A percentile compares a stretch with the other conserved stretches of the same genome.
These are phyloP conservation scores for Ganoderma boninense DNA, from an alignment of 1,284 basidiomycete genomes.

Conservation along the genomic window DNA sequence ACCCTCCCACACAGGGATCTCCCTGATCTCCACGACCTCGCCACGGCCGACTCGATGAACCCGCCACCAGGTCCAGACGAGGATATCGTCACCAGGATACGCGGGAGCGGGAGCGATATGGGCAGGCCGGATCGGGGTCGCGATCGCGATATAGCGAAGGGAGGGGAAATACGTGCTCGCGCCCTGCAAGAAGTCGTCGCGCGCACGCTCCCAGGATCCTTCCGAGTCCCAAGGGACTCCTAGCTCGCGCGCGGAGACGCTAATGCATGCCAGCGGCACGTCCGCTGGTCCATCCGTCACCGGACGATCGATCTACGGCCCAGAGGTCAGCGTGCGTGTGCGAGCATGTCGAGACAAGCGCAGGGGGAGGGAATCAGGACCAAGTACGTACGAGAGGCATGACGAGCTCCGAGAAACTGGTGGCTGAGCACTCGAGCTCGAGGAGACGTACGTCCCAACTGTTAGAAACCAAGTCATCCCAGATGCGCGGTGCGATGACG, in stretches of 20 bases:
- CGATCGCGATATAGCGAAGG: slow-evolving; percentile 15
- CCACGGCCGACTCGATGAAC: background rate
- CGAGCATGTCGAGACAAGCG: too few species aligned
- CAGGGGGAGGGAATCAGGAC: too few species aligned
- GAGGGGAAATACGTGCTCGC: background rate
- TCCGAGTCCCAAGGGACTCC: background rate
- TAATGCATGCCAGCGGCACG: background rate
- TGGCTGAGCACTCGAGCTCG: background rate
- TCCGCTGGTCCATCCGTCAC: background rate
- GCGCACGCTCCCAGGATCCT: background rate
- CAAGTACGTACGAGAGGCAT: background rate
- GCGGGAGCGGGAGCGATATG: background rate
- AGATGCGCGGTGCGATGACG: background rate
- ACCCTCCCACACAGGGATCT: slow-evolving; percentile 23
- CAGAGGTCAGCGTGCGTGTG: background rate
- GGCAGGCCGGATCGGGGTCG: background rate
- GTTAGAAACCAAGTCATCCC: background rate
- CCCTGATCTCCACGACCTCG: background rate
- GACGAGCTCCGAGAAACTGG: background rate
- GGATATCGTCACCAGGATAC: background rate
- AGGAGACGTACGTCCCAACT: background rate
- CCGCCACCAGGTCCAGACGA: slow-evolving; percentile 22
- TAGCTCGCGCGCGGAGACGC: background rate
- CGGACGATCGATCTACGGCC: background rate
- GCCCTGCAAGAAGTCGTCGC: background rate